These are phyloP conservation scores for Apiospora sp. DNA, from an alignment of 2,329 filamentous ascomycete species.

Conservation along the genomic window DNA sequence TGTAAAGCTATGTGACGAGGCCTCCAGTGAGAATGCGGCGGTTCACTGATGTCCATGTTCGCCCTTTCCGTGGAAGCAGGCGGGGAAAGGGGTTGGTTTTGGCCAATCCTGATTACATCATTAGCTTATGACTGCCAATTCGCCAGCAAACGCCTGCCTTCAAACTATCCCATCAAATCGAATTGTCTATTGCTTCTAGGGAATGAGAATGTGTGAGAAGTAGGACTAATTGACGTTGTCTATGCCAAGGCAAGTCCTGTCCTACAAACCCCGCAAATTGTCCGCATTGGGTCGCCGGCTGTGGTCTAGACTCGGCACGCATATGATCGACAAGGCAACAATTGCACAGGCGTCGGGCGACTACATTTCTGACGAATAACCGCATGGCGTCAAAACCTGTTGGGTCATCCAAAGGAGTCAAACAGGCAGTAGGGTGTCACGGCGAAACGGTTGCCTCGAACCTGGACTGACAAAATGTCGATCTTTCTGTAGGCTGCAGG, in stretches of 20 bases:
- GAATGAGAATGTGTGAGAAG: not conserved
- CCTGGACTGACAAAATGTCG: not conserved
- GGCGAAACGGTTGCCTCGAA: not conserved
- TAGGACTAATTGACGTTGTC: not conserved
- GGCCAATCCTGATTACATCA: too few species aligned
- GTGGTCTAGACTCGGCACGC: not conserved
- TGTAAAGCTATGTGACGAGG: too few species aligned
- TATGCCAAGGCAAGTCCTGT: not conserved
- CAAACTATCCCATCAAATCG: too few species aligned
- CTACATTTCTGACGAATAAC: not conserved
- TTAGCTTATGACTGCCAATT: too few species aligned
- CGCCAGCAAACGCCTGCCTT: too few species aligned
- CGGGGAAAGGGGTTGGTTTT: too few species aligned
- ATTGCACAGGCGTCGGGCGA: not conserved
- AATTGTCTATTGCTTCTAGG: too few species aligned
- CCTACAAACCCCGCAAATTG: not conserved
- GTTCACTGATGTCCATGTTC: too few species aligned
- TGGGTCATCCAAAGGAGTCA: not conserved
- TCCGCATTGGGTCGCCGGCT: not conserved
- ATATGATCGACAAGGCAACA: conserved; percentile 2
- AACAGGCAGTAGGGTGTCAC: not conserved
- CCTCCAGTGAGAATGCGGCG: too few species aligned
- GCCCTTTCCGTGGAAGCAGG: too few species aligned
- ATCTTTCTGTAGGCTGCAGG: not conserved
- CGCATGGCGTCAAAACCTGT: not conserved